These are phyloP conservation scores for Strobilomyces confusus DNA, from an alignment of 768 basidiomycete genomes.

Conservation along the genomic window DNA sequence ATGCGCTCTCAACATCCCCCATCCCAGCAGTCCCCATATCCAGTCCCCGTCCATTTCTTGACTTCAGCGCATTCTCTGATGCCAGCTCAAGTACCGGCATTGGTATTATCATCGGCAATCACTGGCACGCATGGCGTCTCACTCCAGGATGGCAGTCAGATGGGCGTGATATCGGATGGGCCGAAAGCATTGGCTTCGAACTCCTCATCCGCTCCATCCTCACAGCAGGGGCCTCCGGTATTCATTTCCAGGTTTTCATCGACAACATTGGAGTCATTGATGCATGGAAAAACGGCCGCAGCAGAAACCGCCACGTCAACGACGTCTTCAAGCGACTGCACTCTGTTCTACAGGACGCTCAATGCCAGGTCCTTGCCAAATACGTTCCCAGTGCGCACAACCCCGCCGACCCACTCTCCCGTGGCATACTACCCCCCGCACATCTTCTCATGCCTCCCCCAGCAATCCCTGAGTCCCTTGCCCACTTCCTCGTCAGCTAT, in stretches of 20 bases:
- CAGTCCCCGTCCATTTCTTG: not conserved
- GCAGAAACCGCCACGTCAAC: not conserved
- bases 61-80: constrained; percentile 33
- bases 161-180: constrained; percentile 42
- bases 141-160: constrained; percentile 27
- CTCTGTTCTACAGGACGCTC: not conserved
- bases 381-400: not conserved
- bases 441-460: not conserved
- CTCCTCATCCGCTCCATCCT: not conserved
- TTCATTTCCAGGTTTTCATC: constrained; percentile 2
- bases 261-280: constrained; percentile 9
- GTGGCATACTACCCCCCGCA: not conserved
- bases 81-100: constrained; percentile 30
- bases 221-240: rapidly evolving
- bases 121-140: constrained; percentile 36
- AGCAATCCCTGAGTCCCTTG: not conserved
- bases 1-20: not conserved
- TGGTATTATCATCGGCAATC: not conserved
- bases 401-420: not conserved
- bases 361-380: not conserved
- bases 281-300: not conserved
- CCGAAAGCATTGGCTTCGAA: constrained; percentile 12
- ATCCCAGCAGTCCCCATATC: too few relatives aligned
- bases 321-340: not conserved
- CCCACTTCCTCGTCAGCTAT: not conserved